Base-by-base conservation (phyloP, 805 yeast species). In the Candida awuae region DNA sequence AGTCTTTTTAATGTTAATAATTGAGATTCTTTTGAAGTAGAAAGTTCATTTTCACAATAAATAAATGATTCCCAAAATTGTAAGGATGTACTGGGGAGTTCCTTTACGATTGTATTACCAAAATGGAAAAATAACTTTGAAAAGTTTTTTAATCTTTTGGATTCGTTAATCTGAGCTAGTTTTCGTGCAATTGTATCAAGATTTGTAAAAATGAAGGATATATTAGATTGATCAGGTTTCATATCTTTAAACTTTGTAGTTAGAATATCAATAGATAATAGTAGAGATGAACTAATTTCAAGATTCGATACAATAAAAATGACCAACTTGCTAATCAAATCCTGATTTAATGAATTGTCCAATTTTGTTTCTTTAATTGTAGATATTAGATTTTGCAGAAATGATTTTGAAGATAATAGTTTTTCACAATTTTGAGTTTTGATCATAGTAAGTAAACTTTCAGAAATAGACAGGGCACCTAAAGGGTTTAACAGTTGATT, bases 121-220 rank as follows among this genome's bases (percentile, higher is more conserved):
- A 60, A 48, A 41, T 70, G 67, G 48, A 62, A 73, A 6, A 65
- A 52, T 10, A 74, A 35, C 44, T 69, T 71, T 3, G 77, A 66
- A 4, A 74, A 44, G 47, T 72, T 73, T 35, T 65, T 57, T 6
- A 70, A 51, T 40, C 79, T 52, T 44, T 67, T 71, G 2, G 39
- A 40, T 15, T 55, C 53, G 20, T 25, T 16, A 14, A 12, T 14
- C 6, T n/a, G 13, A 18, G 17, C 33, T 41, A 52, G 23, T 28
- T 38, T 15, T 9, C 47, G 16, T 34, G 32, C 23, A 54, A 62
- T 34, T 53, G 29, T 7, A 6, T 22, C 15, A 19, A 53, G 22
- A 8, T 40, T 13, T 28, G 7, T 42, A 31, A 28, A 38, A 29
- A 25, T 16, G 32, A 43, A 47, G 39, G 3, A 16, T 9, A n/a